phyloP scores from a whole-genome alignment of 495 filamentous ascomycete genomes.

The Chaetomium tenue region DNA sequence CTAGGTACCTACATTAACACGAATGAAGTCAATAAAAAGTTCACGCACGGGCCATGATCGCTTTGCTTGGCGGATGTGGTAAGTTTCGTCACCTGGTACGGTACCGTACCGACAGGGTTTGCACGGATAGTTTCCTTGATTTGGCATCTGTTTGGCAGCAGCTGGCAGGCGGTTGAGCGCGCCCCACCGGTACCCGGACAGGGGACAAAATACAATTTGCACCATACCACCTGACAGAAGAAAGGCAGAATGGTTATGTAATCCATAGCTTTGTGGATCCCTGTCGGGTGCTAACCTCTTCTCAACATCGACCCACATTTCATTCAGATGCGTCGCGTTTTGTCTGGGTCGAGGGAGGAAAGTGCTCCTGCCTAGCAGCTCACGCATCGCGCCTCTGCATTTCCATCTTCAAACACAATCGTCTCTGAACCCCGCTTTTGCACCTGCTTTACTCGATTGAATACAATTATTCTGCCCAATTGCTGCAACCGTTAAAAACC shows the following conservation, averaged over 20 bases:
- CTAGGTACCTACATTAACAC: too few species aligned
- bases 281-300: conserved; percentile 12
- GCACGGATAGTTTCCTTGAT: too few species aligned
- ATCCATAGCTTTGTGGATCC: neutral
- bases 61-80: too few species aligned
- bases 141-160: too few species aligned
- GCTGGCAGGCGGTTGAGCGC: too few species aligned
- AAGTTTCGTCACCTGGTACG: too few species aligned
- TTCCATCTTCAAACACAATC: neutral
- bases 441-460: neutral
- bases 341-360: conserved; percentile 20
- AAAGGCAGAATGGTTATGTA: too few species aligned
- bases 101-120: too few species aligned
- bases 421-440: neutral
- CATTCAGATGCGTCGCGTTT: conserved; percentile 27
- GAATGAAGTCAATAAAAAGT: neutral
- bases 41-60: neutral
- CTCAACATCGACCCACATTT: neutral
- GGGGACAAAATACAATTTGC: too few species aligned
- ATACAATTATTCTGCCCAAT: neutral
- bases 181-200: too few species aligned
- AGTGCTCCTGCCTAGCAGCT: conserved; percentile 16
- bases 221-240: too few species aligned
- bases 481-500: neutral
- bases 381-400: neutral